Base-by-base conservation (phyloP, 352 stramenopile species). In the Phytophthora chlamydospora region DNA sequence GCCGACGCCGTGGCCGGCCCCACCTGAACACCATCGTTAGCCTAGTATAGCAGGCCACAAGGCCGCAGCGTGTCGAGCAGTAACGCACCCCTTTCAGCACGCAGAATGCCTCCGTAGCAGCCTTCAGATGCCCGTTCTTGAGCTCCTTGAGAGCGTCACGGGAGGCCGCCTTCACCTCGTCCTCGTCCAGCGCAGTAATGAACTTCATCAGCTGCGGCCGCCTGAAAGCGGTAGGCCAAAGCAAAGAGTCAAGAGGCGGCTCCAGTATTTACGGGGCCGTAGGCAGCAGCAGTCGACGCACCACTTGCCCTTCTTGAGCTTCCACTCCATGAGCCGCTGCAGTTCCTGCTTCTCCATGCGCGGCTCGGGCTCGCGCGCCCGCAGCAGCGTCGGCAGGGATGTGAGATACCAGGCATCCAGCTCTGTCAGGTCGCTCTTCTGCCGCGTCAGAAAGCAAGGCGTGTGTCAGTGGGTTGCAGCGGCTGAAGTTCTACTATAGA, bases 221-320 rank as follows among this genome's bases (percentile, higher is more conserved):
- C 83, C 83, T 90, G 41, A 59, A 13, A 44, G 34, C 34, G 49
- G 31, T 24, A 3, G 21, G 21, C 21, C 21, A 24, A 24, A 24
- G 21, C 21, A 24, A 24, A 24, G 21, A 29, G 45, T 66, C 47
- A 66, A 66, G 56, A 57, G 21, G 13, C 42, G 21, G 7, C 10
- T 49, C 12, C 10, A 24, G n/a, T 38, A 3, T 42, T 3, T 13
- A 38, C 29, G 29, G n/a, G 27, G 19, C n/a, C 21, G 0, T 27
- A 32, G 48, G 3, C 17, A 40, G 11, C 31, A 55, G 21, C n/a
- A 3, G 21, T 24, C 21, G 21, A 68, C 64, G 19, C 44, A 91
- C 85, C 83, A 94, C 70, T 94, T 94, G 38, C 83, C 85, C 51
- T 92, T 94, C 61, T 83, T 90, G 38, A 94, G 79, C 60, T 92